Conservation (phyloP, 306 rosid species). For the Cercis canadensis region DNA sequence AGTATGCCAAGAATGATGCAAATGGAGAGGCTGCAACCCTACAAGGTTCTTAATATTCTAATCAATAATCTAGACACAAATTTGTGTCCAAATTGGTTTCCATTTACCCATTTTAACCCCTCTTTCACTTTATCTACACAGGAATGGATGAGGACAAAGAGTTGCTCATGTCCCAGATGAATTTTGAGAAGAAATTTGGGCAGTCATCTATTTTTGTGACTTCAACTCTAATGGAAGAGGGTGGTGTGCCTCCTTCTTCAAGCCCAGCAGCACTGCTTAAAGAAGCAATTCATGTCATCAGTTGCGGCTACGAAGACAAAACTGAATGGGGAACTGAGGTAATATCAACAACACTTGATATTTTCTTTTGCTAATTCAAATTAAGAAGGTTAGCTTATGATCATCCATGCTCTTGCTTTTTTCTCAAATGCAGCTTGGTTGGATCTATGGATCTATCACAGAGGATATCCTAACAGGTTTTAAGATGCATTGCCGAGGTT, state of each 20-base stretch:
- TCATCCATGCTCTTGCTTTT: slow-evolving; percentile 30
- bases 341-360: slow-evolving; percentile 32
- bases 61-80: slow-evolving; percentile 15
- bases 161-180: slow-evolving; percentile 88
- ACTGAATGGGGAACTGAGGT: slow-evolving; percentile 98
- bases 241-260: slow-evolving; percentile 93
- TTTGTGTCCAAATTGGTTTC: slow-evolving; percentile 22
- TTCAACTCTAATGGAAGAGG: slow-evolving; percentile 89
- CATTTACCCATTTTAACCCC: slow-evolving; percentile 17
- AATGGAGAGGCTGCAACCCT: slow-evolving; percentile 68
- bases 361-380: slow-evolving; percentile 34
- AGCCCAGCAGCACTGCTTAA: slow-evolving; percentile 86
- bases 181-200: slow-evolving; percentile 89
- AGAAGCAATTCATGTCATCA: slow-evolving; percentile 93
- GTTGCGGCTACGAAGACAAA: slow-evolving; percentile 97
- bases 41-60: slow-evolving; percentile 51
- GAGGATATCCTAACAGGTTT: slow-evolving; percentile 95
- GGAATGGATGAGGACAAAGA: slow-evolving; percentile 82
- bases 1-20: slow-evolving; percentile 61
- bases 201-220: slow-evolving; percentile 95
- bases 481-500: slow-evolving; percentile 99
- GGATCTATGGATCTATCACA: slow-evolving; percentile 97
- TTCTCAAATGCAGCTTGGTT: slow-evolving; percentile 71
- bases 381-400: slow-evolving; percentile 18
- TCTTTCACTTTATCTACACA: slow-evolving; percentile 27